Evolutionary conservation across 495 filamentous ascomycete genomes (phyloP), one percentile per base, ranked within the genome.

Genomic region (Aspergillus taichungensis): DNA sequence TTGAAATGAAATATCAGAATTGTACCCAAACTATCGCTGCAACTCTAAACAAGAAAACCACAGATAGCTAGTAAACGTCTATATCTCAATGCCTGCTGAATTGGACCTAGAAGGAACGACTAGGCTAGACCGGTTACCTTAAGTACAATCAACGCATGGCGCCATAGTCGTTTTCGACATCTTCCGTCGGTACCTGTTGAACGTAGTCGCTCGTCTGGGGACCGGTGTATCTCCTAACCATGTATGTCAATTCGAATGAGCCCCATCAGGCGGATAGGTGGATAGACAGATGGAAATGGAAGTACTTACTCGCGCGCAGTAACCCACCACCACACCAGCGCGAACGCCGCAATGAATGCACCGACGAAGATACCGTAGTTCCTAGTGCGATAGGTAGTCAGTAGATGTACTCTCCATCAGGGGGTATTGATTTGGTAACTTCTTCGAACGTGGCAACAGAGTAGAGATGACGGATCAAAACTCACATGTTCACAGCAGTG

Each of bases 321-420:
- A 13, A 75, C 63, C 65, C 68, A 82, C 82, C 82, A 86, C 82
- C 82, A 86, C 3, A 69, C 57, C 43, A 84, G 43, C 9, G 77
- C 73, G 63, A 85, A 83, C 0, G 71, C 37, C 0, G 68, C 80
- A 55, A 85, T 82, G 41, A 79, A 76, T 0, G 54, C 72, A n/a
- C 74, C 82, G 8, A 86, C 80, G 43, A 67, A 79, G 41, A 83
- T 70, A 2, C 78, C 82, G 53, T 85, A 86, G 47, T 86, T 86
- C 79, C 73, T 76, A 37, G 11, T 28, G 18, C 18, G 10, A 4
- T 5, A n/a, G 47, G 56, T 27, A 58, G 45, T 27, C 8, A 24
- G n/a, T 13, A 40, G 18, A 11, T n/a, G 3, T 27, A 13, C 13
- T 9, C 3, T 13, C 31, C 0, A 42, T 1, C 13, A 5, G 6